Base-by-base conservation (phyloP, 1,284 basidiomycete genomes). In the Cutaneotrichosporon arboriforme region DNA sequence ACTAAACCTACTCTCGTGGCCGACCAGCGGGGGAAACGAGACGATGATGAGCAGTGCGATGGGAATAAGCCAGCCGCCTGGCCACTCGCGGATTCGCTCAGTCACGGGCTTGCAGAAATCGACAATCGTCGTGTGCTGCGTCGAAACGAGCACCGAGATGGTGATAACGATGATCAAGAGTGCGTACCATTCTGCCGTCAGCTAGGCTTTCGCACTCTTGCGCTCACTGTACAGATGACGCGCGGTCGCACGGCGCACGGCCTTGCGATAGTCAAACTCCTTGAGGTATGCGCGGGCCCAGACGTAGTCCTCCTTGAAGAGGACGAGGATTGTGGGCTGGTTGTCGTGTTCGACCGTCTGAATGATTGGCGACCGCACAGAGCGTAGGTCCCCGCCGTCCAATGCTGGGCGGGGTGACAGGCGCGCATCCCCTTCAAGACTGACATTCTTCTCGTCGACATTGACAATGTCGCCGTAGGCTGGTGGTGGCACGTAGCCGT, bases 51-150 rank as follows among this genome's bases (percentile, higher is more conserved):
- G 53, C 17, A 68, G 38, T 23, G 52, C 54, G 9, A 70, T 56
- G 12, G 72, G 72, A 26, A 74, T 69, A 38, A 72, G 35, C 63
- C 64, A 74, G 4, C 72, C 72, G 13, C 55, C 70, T 1, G 72
- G 72, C 68, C 68, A 72, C 4, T 26, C 46, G 21, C 65, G 46
- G 33, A 73, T 67, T 10, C 45, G 59, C n/a, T 51, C 23, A 0
- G 63, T 66, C 9, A 69, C 57, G 7, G 69, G 69, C 26, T 54
- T 46, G 41, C 64, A 65, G 58, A 67, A 69, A 4, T 66, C 49
- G 45, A 73, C 66, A 43, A 72, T 64, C 9, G 59, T 54, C 20
- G 66, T 62, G 57, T 73, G 71, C 46, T 73, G 67, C 2, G 60
- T 49, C 12, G 64, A 63, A 15, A 73, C 52, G 8, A 72, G 59